phyloP scores from a whole-genome alignment of 2,329 filamentous ascomycete species.

The Magnaporthales sp. region DNA sequence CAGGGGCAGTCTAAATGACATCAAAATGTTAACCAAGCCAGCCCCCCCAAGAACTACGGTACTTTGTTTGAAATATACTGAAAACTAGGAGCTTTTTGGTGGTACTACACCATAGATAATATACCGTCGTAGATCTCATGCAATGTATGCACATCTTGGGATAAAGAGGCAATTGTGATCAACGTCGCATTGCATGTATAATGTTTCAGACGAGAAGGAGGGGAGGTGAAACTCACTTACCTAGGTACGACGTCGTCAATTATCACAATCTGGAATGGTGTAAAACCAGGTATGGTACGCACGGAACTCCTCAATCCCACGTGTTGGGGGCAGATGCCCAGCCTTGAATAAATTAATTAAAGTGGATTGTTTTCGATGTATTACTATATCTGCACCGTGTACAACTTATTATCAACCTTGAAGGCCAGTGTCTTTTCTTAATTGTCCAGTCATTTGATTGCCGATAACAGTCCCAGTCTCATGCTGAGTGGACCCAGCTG shows the following conservation, averaged over 20 bases:
- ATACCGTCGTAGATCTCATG: neutral
- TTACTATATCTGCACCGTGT: neutral
- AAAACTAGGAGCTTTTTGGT: neutral
- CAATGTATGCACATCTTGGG: neutral
- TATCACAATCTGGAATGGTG: neutral
- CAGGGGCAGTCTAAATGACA: no score
- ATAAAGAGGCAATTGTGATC: neutral
- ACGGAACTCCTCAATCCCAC: neutral
- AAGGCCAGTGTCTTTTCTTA: no score
- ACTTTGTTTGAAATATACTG: no score
- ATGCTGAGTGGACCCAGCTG: neutral
- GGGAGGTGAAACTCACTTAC: neutral
- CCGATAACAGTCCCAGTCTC: neutral
- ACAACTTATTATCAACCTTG: no score
- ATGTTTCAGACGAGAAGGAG: neutral
- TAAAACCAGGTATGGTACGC: neutral
- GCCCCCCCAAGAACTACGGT: no score
- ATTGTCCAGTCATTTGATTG: neutral
- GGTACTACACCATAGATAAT: neutral
- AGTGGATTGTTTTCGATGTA: neutral
- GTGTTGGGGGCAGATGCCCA: neutral
- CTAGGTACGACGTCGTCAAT: neutral
- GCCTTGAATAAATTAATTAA: neutral
- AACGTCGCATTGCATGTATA: neutral
- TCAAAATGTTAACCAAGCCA: no score